Base-by-base conservation (phyloP, 768 basidiomycete genomes). In the Auricularia sp. region DNA sequence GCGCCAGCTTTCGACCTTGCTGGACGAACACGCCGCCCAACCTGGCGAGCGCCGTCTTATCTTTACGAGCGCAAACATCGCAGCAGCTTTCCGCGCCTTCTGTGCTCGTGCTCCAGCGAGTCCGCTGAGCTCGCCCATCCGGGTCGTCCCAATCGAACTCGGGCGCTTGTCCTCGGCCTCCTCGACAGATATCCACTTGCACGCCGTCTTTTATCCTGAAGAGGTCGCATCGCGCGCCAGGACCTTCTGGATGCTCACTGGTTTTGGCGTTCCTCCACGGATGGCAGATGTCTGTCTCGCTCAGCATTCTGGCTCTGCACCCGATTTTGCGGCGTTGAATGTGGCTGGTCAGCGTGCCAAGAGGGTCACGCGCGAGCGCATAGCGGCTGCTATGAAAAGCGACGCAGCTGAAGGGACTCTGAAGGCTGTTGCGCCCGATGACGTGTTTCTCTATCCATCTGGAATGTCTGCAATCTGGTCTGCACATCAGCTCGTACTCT, bases 391-490 rank as follows among this genome's bases (percentile, higher is more conserved):
- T 42, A 14, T 42, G 39, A 67, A 59, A 54, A 63, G 3, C 34
- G 64, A 62, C 61, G 39, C 39, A 42, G 39, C 39, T 7, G 7
- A 7, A 14, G 12, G 8, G 39, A 8, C 39, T 42, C 29, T 29
- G 29, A 29, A 29, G 29, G 29, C 39, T 42, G 39, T 42, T 14
- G 1, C 53, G 6, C 11, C 6, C 68, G 77, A 80, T 21, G 82
- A 83, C 60, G 82, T 83, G 1, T 84, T 74, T 70, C 69, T 84
- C 36, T 82, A 77, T 69, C 76, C 81, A 3, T 75, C 75, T 1
- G 83, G 83, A 12, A 84, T 84, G 83, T 78, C 78, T 60, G 80
- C 83, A 21, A 81, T 84, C 62, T 84, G 79, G 77, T 76, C 79
- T 64, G 73, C 80, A 8, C 78, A 81, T 65, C 75, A 78, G 67